Percentiles rank a stretch among this genome's conserved stretches.
Evolutionary conservation across 768 basidiomycete species (phyloP).

Genomic region (Coprinellus micaceus): DNA sequence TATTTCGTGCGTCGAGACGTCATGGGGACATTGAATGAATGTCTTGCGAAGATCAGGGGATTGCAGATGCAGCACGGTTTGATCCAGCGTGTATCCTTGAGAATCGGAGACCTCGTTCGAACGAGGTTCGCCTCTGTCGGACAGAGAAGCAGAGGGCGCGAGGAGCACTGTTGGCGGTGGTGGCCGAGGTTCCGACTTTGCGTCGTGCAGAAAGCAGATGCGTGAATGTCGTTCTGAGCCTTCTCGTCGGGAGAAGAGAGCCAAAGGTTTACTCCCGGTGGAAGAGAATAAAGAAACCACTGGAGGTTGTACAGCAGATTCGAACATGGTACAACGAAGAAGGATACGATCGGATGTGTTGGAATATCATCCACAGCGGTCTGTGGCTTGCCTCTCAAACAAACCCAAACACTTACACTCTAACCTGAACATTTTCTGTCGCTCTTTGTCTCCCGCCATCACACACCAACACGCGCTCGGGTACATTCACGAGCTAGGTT

Average conservation of each 20-base stretch:
- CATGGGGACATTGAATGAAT: conserved; percentile 59
- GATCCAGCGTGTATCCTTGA: conserved; percentile 41
- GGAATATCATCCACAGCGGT: no score
- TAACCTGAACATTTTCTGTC: no score
- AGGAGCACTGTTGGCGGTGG: conserved; percentile 45
- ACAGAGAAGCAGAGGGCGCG: conserved; percentile 26
- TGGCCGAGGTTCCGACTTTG: conserved; percentile 48
- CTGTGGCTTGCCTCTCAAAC: no score
- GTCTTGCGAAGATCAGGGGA: conserved; percentile 69
- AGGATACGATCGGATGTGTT: no score
- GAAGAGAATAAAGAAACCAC: conserved; percentile 76
- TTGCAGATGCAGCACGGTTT: conserved; percentile 76
- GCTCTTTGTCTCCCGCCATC: no score
- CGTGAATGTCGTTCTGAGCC: conserved; percentile 59
- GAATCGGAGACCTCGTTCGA: conserved; percentile 18
- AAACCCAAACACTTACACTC: no score
- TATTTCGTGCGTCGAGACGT: background rate
- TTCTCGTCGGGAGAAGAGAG: conserved; percentile 44
- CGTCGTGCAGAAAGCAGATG: conserved; percentile 60
- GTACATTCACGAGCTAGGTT: no score
- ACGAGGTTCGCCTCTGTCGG: conserved; percentile 20
- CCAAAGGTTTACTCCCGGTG: conserved; percentile 58
- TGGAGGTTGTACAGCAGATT: conserved; percentile 54
- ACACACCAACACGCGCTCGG: no score
- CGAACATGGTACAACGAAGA: no score